Evolutionary conservation across 257 asterid genomes (phyloP).

Genomic region (Echites panduratus): DNA sequence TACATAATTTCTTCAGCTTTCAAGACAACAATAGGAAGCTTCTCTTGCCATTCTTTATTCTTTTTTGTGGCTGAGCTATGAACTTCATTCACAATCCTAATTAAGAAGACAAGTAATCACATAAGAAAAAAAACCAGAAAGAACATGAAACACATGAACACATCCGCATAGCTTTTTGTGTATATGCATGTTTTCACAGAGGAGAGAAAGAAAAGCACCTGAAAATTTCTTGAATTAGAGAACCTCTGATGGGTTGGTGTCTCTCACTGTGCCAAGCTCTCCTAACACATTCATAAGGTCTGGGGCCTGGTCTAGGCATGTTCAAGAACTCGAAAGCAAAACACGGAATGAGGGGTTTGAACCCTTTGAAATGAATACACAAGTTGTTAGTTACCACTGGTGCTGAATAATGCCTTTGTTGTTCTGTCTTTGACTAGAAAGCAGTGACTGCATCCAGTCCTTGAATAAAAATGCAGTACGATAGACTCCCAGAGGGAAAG

Average conservation of each 20-base stretch:
- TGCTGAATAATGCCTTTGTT: neutral
- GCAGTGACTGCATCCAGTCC: neutral
- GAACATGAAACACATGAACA: neutral
- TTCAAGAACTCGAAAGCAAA: conserved; percentile 17
- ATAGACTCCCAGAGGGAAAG: neutral
- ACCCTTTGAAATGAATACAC: too few species aligned
- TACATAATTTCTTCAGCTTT: conserved; percentile 92
- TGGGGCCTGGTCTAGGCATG: conserved; percentile 93
- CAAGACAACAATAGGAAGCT: conserved; percentile 84
- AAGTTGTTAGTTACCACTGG: neutral
- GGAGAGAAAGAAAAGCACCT: conserved; percentile 33
- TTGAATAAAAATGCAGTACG: neutral
- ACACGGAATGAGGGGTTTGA: neutral
- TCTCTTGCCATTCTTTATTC: conserved; percentile 93
- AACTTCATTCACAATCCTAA: conserved; percentile 56
- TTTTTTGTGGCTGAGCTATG: conserved; percentile 63
- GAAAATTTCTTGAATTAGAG: conserved; percentile 87
- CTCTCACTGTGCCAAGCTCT: conserved; percentile 99
- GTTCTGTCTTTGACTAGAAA: conserved; percentile 1
- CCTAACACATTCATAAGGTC: conserved; percentile 88
- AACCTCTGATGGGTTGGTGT: conserved; percentile 86
- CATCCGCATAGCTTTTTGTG: neutral
- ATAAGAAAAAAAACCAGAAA: neutral
- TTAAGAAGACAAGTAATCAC: neutral
- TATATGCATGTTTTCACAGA: neutral